phyloP scores from a whole-genome alignment of 345 rosid genomes.

The Adansonia digitata region DNA sequence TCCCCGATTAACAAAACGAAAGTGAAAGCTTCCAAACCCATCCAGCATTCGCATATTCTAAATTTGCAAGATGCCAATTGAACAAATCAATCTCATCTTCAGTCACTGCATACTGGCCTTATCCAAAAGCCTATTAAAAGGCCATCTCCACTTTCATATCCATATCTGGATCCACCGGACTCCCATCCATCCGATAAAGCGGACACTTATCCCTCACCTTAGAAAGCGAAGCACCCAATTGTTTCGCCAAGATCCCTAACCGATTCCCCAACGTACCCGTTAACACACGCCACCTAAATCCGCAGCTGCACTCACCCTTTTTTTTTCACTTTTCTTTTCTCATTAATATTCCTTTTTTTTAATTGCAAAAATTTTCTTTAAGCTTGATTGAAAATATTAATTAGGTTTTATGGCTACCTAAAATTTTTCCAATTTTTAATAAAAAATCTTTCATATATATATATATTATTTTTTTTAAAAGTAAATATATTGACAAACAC shows the following conservation, averaged over 20 bases:
- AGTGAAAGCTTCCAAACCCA: constrained; percentile 85
- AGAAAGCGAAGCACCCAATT: constrained; percentile 62
- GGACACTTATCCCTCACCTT: constrained; percentile 98
- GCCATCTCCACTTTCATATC: constrained; percentile 85
- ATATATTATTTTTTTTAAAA: no score
- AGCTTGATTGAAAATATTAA: no score
- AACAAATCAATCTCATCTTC: constrained; percentile 71
- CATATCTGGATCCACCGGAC: constrained; percentile 62
- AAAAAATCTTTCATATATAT: no score
- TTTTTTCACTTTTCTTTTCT: no score
- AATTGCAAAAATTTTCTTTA: no score
- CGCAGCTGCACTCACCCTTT: constrained; percentile 62
- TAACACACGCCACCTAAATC: constrained; percentile 96
- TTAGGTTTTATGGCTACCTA: no score
- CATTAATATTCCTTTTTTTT: no score
- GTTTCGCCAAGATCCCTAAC: constrained; percentile 78
- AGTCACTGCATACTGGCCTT: constrained; percentile 69
- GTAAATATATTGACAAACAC: no score
- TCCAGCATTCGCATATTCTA: constrained; percentile 97
- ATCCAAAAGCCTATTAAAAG: constrained; percentile 76
- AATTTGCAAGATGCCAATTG: constrained; percentile 95
- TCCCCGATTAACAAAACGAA: constrained; percentile 96
- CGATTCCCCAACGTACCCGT: constrained; percentile 96
- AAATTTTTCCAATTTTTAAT: no score
- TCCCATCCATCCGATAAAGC: constrained; percentile 70